These are phyloP conservation scores for Dipteronia sinensis DNA, from an alignment of 345 rosid species.

Conservation along the genomic window DNA sequence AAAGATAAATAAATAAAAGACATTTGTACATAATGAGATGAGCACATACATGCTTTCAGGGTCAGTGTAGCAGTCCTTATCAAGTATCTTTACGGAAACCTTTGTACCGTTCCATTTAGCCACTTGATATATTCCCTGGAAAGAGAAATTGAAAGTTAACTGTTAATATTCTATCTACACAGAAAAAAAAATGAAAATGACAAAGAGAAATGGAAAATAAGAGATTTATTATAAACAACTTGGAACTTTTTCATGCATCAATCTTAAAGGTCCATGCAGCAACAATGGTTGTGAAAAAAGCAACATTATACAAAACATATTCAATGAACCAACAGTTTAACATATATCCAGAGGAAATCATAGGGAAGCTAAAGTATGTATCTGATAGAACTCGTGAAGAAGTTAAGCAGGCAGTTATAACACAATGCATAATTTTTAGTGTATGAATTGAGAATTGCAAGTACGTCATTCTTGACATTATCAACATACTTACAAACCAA, in stretches of 20 bases:
- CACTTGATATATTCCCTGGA: conserved; percentile 90
- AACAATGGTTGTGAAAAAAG: not conserved
- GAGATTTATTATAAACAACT: not conserved
- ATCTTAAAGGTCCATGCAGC: not conserved
- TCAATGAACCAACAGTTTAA: conserved; percentile 6
- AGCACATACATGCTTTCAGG: conserved; percentile 68
- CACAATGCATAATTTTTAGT: not conserved
- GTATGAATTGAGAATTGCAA: not conserved
- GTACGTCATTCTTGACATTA: too few species aligned
- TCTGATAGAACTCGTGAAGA: not conserved
- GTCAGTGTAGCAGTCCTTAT: conserved; percentile 66
- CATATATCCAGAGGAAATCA: not conserved
- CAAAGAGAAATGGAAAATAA: not conserved
- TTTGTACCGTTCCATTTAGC: conserved; percentile 99
- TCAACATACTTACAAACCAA: too few species aligned
- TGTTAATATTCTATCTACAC: not conserved
- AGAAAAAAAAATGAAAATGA: too few species aligned
- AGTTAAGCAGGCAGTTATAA: not conserved
- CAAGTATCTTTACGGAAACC: conserved; percentile 88
- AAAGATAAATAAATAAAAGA: conserved; percentile 11
- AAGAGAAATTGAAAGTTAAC: not conserved
- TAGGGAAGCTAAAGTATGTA: not conserved
- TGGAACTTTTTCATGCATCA: not conserved
- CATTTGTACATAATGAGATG: conserved; percentile 11
- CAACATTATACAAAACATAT: not conserved